A percentile compares a stretch with the other conserved stretches of the same genome.
Evolutionary conservation across 331 rosid species (phyloP).

Genomic region (Quercus tomentella): DNA sequence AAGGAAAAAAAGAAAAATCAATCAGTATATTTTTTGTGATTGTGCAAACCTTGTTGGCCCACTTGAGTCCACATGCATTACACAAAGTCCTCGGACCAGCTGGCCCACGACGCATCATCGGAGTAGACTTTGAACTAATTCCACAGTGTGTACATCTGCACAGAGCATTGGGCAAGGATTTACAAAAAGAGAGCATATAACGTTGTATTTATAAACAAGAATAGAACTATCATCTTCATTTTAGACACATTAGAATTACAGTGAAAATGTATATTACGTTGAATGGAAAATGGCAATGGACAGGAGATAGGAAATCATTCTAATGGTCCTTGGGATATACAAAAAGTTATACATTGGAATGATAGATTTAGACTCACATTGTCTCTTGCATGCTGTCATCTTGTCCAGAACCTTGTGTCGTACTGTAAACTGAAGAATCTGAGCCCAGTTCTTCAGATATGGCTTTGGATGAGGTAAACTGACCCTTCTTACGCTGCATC

Average conservation of each 20-base stretch:
- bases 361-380: slow-evolving; percentile 26
- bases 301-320: neutral
- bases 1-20: neutral
- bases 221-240: neutral
- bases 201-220: neutral
- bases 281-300: neutral
- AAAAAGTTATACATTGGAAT: neutral
- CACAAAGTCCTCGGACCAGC: slow-evolving; percentile 52
- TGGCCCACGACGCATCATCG: slow-evolving; percentile 66
- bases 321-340: neutral
- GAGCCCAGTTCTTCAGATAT: slow-evolving; percentile 38
- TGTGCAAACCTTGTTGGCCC: slow-evolving; percentile 55
- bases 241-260: neutral
- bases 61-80: slow-evolving; percentile 56
- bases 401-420: slow-evolving; percentile 37
- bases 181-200: neutral
- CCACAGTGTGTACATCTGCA: slow-evolving; percentile 57
- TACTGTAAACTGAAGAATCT: slow-evolving; percentile 25
- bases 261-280: neutral
- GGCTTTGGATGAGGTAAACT: slow-evolving; percentile 45
- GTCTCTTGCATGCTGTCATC: slow-evolving; percentile 49
- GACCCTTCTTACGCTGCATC: slow-evolving; percentile 64
- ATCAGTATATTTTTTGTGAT: neutral
- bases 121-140: slow-evolving; percentile 48
- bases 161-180: neutral